Base-by-base conservation (phyloP, 2,329 filamentous ascomycete genomes). In the Dichotomopilus funicola region DNA sequence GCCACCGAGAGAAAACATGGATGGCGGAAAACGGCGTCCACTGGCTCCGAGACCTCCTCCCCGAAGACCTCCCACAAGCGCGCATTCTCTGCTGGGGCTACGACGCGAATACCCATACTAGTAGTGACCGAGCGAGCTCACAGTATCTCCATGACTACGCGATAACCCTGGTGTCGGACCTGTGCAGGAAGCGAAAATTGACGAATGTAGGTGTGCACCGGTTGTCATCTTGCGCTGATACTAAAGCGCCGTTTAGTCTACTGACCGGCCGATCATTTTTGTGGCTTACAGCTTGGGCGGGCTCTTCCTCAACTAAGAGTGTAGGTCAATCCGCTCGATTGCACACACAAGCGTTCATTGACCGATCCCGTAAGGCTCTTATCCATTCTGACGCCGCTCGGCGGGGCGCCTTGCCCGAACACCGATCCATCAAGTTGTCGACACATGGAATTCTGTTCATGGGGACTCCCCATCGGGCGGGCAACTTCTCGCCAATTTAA, bases 31-130 rank as follows among this genome's bases (percentile, higher is more conserved):
- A 80, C 56, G 76, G 76, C 43, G 73, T 80, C 38, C 88, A 85
- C 69, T 89, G 86, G 86, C 86, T 86, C 0, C 71, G 75, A 8
- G 81, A 88, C 58, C 75, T 89, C 9, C 75, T 89, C 1, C 86
- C 86, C 0, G 66, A 71, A 4, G 76, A 74, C 50, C 72, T 74
- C 7, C 74, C 74, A 5, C 77, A 77, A 19, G 83, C 83, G 49
- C 81, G 87, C 51, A 74, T 89, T 33, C 70, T 89, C 53, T 83
- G 85, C 1, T 89, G 88, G 64, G 86, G 86, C 35, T 89, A 89
- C 66, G 87, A 89, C 67, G 85, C 86, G n/a, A 83, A 87, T 56
- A 75, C 80, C 38, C 78, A 76, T 56, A 55, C 56, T 51, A 53
- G 59, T 51, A 53, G 59, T 50, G 36, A 48, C 59, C 60, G 56